Evolutionary conservation across 345 rosid genomes (phyloP).

Genomic region (Eucalyptus victrix): DNA sequence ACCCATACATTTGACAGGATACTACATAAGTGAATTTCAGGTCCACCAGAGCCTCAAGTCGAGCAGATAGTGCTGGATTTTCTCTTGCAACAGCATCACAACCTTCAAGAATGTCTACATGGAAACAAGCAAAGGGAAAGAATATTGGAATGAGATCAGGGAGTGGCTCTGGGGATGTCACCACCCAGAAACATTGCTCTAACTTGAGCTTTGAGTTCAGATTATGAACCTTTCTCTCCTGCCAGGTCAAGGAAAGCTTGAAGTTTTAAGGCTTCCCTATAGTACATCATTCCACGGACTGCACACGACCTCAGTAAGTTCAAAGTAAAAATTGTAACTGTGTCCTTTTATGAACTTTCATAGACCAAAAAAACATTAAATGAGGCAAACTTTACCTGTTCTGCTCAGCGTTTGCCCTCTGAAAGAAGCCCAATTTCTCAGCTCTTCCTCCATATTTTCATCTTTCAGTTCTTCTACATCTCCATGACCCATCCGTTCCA

Average conservation of each 20-base stretch:
- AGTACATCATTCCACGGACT: conserved; percentile 99
- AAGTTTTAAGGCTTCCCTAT: conserved; percentile 73
- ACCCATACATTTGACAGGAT: conserved; percentile 82
- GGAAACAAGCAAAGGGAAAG: conserved; percentile 4
- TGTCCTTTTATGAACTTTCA: not conserved
- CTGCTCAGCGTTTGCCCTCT: conserved; percentile 94
- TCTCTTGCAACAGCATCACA: conserved; percentile 58
- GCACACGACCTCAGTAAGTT: conserved; percentile 1
- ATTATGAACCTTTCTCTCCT: conserved; percentile 51
- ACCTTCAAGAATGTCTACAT: conserved; percentile 77
- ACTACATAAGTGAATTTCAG: conserved; percentile 79
- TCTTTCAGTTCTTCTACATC: conserved; percentile 29
- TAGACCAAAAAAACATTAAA: not conserved
- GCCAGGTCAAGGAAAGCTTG: conserved; percentile 89
- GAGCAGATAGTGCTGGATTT: conserved; percentile 45
- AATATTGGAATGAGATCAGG: not conserved
- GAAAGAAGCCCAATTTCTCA: conserved; percentile 89
- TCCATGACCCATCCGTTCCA: conserved; percentile 71
- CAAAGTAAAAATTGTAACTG: not conserved
- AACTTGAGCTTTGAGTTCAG: not conserved
- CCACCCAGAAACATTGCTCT: not conserved
- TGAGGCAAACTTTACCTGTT: conserved; percentile 41
- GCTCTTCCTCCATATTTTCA: conserved; percentile 42
- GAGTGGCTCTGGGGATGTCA: not conserved
- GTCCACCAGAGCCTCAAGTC: conserved; percentile 74